These are phyloP conservation scores for Clavispora vitiphila DNA, from an alignment of 805 yeast species.

Conservation along the genomic window DNA sequence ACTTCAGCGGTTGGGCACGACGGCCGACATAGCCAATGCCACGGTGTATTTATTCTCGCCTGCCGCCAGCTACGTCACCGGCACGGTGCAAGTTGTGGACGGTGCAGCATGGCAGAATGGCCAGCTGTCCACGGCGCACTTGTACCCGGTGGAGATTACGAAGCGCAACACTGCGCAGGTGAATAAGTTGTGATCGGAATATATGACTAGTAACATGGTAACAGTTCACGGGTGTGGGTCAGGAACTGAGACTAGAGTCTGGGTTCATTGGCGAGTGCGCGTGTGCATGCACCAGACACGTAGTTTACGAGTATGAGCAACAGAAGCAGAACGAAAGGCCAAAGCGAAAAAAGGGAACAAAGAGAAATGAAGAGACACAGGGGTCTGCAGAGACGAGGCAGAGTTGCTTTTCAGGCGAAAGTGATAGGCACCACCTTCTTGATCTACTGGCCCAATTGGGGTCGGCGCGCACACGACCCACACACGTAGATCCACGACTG, in stretches of 20 bases:
- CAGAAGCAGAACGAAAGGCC: no score
- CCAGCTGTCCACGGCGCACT: constrained; percentile 11
- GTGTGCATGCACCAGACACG: no score
- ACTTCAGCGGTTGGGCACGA: constrained; percentile 22
- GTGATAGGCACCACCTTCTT: no score
- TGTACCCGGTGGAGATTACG: constrained; percentile 29
- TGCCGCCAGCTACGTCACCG: constrained; percentile 23
- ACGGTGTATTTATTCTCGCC: constrained; percentile 25
- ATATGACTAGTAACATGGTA: neutral
- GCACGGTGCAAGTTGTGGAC: constrained; percentile 24
- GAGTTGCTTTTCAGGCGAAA: no score
- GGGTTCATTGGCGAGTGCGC: no score
- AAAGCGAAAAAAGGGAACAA: no score
- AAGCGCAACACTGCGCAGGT: constrained; percentile 12
- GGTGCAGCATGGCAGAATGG: constrained; percentile 27
- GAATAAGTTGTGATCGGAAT: constrained; percentile 8
- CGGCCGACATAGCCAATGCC: constrained; percentile 26
- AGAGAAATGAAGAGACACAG: no score
- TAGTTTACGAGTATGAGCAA: no score
- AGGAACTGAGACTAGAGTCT: no score
- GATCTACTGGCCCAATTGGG: no score
- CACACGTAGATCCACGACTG: neutral
- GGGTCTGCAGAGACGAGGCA: no score
- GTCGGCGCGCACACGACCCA: neutral
- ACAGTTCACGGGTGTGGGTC: no score